phyloP scores from a whole-genome alignment of 2,329 filamentous ascomycete species.

The Polychaeton citri region DNA sequence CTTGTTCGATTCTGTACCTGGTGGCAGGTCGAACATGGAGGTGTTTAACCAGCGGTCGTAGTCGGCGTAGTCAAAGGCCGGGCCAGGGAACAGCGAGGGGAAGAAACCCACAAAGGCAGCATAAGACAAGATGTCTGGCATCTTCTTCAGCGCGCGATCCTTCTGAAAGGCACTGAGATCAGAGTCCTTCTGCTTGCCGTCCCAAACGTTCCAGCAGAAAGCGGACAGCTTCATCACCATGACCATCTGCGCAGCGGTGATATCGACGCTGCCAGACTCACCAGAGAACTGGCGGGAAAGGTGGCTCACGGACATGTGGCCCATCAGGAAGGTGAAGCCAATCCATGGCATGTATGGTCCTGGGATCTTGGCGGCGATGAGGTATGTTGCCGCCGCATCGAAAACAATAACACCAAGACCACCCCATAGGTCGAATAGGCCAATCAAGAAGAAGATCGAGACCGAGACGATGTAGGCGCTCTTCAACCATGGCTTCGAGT shows the following conservation, averaged over 20 bases:
- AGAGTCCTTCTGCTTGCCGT: slow-evolving; percentile 66
- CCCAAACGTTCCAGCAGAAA: slow-evolving; percentile 96
- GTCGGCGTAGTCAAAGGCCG: slow-evolving; percentile 87
- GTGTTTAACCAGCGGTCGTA: slow-evolving; percentile 89
- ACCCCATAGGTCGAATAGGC: slow-evolving; percentile 83
- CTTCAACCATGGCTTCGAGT: slow-evolving; percentile 69
- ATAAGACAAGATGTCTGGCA: slow-evolving; percentile 71
- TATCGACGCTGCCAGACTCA: slow-evolving; percentile 58
- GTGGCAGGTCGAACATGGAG: slow-evolving; percentile 80
- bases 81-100: slow-evolving; percentile 75
- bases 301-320: slow-evolving; percentile 85
- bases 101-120: slow-evolving; percentile 91
- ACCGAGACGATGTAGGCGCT: slow-evolving; percentile 74
- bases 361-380: slow-evolving; percentile 68
- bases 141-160: slow-evolving; percentile 58
- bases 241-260: slow-evolving; percentile 95
- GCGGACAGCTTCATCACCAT: slow-evolving; percentile 93
- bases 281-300: slow-evolving; percentile 63
- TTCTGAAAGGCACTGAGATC: slow-evolving; percentile 80
- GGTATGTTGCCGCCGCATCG: slow-evolving; percentile 66
- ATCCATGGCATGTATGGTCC: slow-evolving; percentile 97
- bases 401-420: slow-evolving; percentile 69
- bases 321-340: slow-evolving; percentile 86
- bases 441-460: slow-evolving; percentile 81
- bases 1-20: slow-evolving; percentile 69